A percentile compares a stretch with the other conserved stretches of the same genome.
Conservation (phyloP, 441 rosid species). For the Viola pubescens region DNA sequence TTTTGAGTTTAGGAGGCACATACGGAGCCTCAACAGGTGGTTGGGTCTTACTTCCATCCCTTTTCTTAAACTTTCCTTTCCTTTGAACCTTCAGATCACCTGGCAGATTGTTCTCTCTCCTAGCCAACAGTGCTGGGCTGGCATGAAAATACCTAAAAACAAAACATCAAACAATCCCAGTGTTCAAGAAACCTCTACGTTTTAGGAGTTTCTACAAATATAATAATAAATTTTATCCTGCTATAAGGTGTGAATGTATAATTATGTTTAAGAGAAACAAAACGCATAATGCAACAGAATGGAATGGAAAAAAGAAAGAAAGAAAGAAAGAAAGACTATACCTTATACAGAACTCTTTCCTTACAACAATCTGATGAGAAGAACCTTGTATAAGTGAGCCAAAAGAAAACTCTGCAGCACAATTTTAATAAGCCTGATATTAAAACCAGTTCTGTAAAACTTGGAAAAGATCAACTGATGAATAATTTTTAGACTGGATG, state of each 20-base stretch:
- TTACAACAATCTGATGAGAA: conserved; percentile 12
- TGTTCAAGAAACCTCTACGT: too few species aligned
- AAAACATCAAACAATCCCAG: neutral
- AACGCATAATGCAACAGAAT: neutral
- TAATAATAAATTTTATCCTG: too few species aligned
- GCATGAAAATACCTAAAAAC: conserved; percentile 55
- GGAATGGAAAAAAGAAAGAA: neutral
- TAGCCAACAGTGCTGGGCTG: conserved; percentile 40
- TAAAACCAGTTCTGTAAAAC: neutral
- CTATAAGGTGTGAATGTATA: too few species aligned
- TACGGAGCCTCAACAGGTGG: conserved; percentile 76
- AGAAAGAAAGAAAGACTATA: conserved; percentile 6
- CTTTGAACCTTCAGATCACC: conserved; percentile 29
- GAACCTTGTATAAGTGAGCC: conserved; percentile 20
- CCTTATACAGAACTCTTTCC: conserved; percentile 27
- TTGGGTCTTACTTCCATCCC: conserved; percentile 28
- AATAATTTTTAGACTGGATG: neutral
- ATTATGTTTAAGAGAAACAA: too few species aligned
- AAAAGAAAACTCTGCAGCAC: conserved; percentile 29
- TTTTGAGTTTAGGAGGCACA: conserved; percentile 54
- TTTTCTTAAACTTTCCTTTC: conserved; percentile 65
- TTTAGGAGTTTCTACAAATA: too few species aligned
- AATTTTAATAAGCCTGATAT: conserved; percentile 13
- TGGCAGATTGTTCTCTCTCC: conserved; percentile 10
- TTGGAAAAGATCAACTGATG: neutral